Base-by-base conservation (phyloP, 495 filamentous ascomycete species). In the Filosporella fistucella region DNA sequence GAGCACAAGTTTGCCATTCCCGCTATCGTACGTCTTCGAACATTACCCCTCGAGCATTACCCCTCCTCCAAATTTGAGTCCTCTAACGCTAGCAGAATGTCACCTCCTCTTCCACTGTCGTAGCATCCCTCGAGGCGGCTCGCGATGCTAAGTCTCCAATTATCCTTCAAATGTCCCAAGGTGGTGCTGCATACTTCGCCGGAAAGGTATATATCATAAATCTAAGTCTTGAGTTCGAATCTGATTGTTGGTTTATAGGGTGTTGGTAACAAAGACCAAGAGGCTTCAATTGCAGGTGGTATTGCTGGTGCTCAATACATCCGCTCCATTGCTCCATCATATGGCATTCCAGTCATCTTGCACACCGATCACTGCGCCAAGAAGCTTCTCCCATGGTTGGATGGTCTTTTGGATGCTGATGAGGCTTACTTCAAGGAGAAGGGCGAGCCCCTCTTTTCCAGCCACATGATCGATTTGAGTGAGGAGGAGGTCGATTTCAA, bases 391-490 rank as follows among this genome's bases (percentile, higher is more conserved):
- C 89, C 89, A 34, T 96, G 94, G 93, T 71, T 98, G 58, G 93
- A 97, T 65, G 93, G 93, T 58, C 91, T 98, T 83, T 68, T 97
- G 39, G 88, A 89, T 54, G 86, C 75, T 44, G 90, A 96, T 64
- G 94, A 99, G 82, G 71, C 69, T 42, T 89, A 91, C 75, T 94
- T 91, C 85, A 91, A 95, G 78, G 63, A 80, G 60, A 82, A 94
- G 67, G 87, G 87, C 67, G 84, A 90, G 66, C 93, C 94, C 47
- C 85, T 98, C 37, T 99, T 91, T 81, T 88, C 82, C 61, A 82
- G 74, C 58, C 93, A 99, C 79, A 97, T 99, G 93, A 95, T 99
- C 59, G 93, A 98, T 69, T 64, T 98, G 60, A 84, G 79, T 26
- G 91, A 96, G 76, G 93, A 97, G 74, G 63, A 74, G 23, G 82